A percentile compares a stretch with the other conserved stretches of the same genome.
These are phyloP conservation scores for Colletotrichum gloeosporioides DNA, from an alignment of 2,329 filamentous ascomycete species.

Conservation along the genomic window DNA sequence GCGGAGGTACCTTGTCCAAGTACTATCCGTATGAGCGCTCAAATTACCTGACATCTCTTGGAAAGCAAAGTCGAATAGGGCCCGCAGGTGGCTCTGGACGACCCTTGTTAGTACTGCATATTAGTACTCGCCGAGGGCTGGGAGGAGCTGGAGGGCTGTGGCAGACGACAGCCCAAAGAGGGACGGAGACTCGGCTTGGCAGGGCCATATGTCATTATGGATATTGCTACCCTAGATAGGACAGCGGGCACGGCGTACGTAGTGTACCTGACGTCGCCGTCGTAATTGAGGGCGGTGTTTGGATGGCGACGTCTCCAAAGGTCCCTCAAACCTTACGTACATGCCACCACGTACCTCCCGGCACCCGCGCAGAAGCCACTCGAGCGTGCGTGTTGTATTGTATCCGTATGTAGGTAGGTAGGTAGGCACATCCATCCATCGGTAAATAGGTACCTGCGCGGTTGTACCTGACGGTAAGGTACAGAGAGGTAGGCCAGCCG, in stretches of 20 bases:
- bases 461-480: background rate
- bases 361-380: background rate
- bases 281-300: conserved; percentile 16
- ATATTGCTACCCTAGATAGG: conserved; percentile 1
- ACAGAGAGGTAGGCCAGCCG: background rate
- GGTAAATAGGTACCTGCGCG: background rate
- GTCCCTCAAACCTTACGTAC: conserved; percentile 15
- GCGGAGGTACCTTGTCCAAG: background rate
- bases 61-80: background rate
- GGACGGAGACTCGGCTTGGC: conserved; percentile 15
- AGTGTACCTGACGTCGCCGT: conserved; percentile 5
- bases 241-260: background rate
- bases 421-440: background rate
- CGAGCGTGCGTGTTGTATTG: background rate
- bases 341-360: background rate
- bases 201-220: conserved; percentile 21
- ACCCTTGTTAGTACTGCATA: background rate
- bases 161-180: background rate
- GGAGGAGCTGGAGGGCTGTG: background rate
- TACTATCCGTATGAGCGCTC: background rate
- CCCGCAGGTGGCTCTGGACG: background rate
- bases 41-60: background rate
- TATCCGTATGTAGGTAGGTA: background rate
- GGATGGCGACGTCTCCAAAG: conserved; percentile 6
- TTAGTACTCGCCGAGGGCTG: background rate